Conservation (phyloP, 2,329 filamentous ascomycete species). For the Daldinia eschscholtzii region DNA sequence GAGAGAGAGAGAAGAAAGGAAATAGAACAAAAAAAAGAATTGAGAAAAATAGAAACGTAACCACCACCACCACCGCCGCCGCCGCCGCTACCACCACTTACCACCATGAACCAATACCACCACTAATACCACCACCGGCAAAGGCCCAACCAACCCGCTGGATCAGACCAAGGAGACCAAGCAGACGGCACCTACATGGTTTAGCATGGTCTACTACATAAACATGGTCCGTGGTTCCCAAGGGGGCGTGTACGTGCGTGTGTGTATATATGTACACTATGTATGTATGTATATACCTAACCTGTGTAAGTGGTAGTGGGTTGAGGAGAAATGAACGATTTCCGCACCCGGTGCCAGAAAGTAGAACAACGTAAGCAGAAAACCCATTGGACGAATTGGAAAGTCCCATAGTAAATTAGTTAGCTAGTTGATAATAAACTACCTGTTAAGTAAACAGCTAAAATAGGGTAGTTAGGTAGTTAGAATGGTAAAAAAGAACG, state of each 20-base stretch:
- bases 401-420: constrained; percentile 1
- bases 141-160: constrained; percentile 48
- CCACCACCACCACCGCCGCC: constrained; percentile 7
- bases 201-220: constrained; percentile 1
- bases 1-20: constrained; percentile 6
- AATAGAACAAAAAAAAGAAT: constrained; percentile 11
- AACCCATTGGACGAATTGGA: constrained; percentile 48
- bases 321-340: constrained; percentile 48
- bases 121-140: constrained; percentile 18
- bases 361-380: constrained; percentile 47
- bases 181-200: constrained; percentile 21
- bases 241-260: constrained; percentile 40
- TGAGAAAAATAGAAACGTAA: constrained; percentile 25
- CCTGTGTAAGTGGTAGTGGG: constrained; percentile 27
- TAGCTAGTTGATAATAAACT: constrained; percentile 34
- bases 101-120: background rate
- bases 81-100: background rate
- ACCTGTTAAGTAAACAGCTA: no score
- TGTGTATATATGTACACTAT: no score
- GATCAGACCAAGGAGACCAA: constrained; percentile 39
- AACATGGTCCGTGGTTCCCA: background rate
- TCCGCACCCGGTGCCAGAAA: constrained; percentile 38
- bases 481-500: constrained; percentile 26
- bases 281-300: no score
- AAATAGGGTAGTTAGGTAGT: no score